Evolutionary conservation across 129 eudicot genomes (phyloP).

Genomic region (Logfia minima): DNA sequence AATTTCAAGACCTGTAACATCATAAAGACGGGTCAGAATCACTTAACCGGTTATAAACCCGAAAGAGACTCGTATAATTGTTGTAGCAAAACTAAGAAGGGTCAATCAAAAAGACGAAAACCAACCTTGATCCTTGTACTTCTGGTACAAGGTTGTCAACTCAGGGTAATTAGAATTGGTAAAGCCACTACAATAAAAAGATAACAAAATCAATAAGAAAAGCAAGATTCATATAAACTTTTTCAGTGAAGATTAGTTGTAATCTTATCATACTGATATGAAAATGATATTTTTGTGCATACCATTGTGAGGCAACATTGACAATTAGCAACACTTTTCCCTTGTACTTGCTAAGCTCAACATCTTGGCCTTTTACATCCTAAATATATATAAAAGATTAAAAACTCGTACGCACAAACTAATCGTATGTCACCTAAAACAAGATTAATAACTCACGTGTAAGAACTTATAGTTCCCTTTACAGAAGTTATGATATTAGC

Average conservation of each 20-base stretch:
- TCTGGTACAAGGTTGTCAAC: constrained; percentile 69
- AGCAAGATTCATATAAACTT: not conserved
- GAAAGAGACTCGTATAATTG: not conserved
- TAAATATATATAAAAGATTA: constrained; percentile 23
- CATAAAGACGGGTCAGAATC: not conserved
- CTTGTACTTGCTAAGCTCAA: constrained; percentile 73
- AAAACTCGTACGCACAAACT: not conserved
- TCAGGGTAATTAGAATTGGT: constrained; percentile 86
- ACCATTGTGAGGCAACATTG: constrained; percentile 98
- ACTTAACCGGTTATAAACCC: not conserved
- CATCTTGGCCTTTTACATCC: constrained; percentile 92
- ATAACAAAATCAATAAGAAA: constrained; percentile 11
- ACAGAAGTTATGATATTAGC: not conserved
- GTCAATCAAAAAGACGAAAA: constrained; percentile 8
- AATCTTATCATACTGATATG: not conserved
- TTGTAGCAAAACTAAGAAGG: not conserved
- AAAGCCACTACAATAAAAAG: constrained; percentile 63
- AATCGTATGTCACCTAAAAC: not conserved
- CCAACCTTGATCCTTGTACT: constrained; percentile 92
- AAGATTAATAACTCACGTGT: no score
- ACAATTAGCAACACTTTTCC: constrained; percentile 87
- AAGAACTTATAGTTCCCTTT: not conserved
- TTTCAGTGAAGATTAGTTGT: not conserved
- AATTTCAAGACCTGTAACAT: constrained; percentile 71
- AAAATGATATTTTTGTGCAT: constrained; percentile 6